Base-by-base conservation (phyloP, 1,284 basidiomycete species). In the Ganoderma sinense region DNA sequence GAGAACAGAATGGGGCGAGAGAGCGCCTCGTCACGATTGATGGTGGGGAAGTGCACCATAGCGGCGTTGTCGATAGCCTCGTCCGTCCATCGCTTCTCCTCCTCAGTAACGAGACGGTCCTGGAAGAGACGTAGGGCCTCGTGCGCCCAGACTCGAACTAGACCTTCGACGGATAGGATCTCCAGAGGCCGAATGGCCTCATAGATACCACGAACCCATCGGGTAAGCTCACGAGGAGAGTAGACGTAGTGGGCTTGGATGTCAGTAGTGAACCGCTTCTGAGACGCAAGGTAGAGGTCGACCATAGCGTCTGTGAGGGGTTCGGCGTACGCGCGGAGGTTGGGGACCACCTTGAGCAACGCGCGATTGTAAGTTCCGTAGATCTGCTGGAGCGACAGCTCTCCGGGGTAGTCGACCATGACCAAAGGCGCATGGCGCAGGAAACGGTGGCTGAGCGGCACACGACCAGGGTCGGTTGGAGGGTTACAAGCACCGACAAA, bases 401-500 rank as follows among this genome's bases (percentile, higher is more conserved):
- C 96, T 69, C 97, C 98, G 11, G 98, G 98, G 81, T 99, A 99
- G 80, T 99, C 98, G 67, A 99, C 98, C 97, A 99, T 99, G 79
- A 99, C 90, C n/a, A 99, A 87, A 0, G 98, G 98, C 0, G 97
- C 97, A 82, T 99, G 98, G 11, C 98, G 94, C 70, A 99, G 87
- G 91, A 99, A 99, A 72, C 98, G 91, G 80, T 98, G 97, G 71
- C 91, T 97, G 69, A 99, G 91, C 41, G 97, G 96, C n/a, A 99
- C 97, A 82, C 98, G 96, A 66, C 98, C 98, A 55, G 98, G 97
- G 84, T 99, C 98, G n/a, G 98, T 99, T 0, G 98, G 98, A 29
- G 98, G 98, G 79, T 99, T 99, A 83, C 98, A 99, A 59, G 98
- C 98, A 41, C 98, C 98, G 53, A 99, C 98, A 78, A 99, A 99